Percentiles rank a stretch among this genome's conserved stretches.
Evolutionary conservation across 257 asterid genomes (phyloP).

Genomic region (Fraxinus quadrangulata): DNA sequence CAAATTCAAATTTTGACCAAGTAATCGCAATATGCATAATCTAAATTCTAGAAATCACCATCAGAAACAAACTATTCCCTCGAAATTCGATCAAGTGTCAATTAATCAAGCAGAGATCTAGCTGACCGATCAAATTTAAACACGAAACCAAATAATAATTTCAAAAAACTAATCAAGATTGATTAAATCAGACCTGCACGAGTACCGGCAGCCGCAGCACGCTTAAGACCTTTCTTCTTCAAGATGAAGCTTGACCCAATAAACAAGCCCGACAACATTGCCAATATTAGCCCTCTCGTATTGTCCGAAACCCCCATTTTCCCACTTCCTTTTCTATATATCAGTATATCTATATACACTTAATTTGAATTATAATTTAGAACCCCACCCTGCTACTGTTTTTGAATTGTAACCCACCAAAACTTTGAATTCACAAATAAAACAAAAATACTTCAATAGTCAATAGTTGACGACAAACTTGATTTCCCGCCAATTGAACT

Average conservation of each 20-base stretch:
- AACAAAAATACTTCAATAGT: conserved; percentile 11
- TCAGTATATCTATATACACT: conserved; percentile 14
- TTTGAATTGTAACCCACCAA: not conserved
- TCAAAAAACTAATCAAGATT: not conserved
- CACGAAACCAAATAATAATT: not conserved
- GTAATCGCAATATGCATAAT: not conserved
- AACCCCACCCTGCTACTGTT: not conserved
- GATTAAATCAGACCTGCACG: conserved; percentile 55
- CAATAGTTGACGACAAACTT: conserved; percentile 8
- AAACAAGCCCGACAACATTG: conserved; percentile 86
- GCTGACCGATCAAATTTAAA: not conserved
- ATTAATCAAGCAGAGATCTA: conserved; percentile 14
- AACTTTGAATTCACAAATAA: not conserved
- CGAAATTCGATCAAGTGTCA: not conserved
- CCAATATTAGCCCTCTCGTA: conserved; percentile 69
- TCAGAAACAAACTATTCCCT: not conserved
- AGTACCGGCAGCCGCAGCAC: conserved; percentile 81
- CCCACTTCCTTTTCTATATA: conserved; percentile 8
- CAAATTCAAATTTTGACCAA: not conserved
- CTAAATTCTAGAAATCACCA: not conserved
- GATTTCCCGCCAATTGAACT: conserved; percentile 48
- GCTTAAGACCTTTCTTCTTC: conserved; percentile 90
- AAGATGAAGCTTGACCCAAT: conserved; percentile 83
- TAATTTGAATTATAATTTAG: conserved; percentile 18
- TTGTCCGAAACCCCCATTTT: conserved; percentile 68